These are phyloP conservation scores for Berkeleyomyces basicola DNA, from an alignment of 2,329 filamentous ascomycete species.

Conservation along the genomic window DNA sequence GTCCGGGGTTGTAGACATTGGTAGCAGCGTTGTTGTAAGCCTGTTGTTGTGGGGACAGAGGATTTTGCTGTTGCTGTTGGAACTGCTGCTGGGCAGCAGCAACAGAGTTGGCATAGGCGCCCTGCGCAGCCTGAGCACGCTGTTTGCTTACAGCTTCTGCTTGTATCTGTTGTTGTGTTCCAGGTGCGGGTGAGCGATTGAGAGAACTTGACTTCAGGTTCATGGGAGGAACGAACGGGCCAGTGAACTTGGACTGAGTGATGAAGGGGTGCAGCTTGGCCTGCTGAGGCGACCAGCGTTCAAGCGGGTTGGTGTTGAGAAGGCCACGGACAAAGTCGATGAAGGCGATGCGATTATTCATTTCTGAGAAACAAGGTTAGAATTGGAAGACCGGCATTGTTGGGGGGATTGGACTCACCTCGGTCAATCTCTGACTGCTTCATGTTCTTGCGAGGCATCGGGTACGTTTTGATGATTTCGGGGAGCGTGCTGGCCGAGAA, in stretches of 20 bases:
- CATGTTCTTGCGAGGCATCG: conserved; percentile 99
- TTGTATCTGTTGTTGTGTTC: conserved; percentile 89
- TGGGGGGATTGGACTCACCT: conserved; percentile 39
- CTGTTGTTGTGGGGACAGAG: conserved; percentile 18
- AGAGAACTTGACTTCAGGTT: conserved; percentile 77
- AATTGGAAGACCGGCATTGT: background rate
- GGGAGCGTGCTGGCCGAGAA: conserved; percentile 88
- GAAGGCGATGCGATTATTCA: conserved; percentile 93
- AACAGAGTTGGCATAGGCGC: conserved; percentile 49
- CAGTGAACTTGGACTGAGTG: conserved; percentile 92
- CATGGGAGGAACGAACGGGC: conserved; percentile 92
- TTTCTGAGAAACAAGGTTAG: conserved; percentile 44
- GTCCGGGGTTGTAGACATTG: conserved; percentile 17
- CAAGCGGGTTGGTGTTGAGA: conserved; percentile 84
- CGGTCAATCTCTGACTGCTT: conserved; percentile 90
- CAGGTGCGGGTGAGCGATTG: conserved; percentile 76
- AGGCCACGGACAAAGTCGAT: conserved; percentile 95
- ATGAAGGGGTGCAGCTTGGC: conserved; percentile 97
- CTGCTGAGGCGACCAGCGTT: conserved; percentile 95
- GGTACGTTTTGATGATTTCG: conserved; percentile 94
- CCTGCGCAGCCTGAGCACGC: conserved; percentile 53
- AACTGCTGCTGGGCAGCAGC: conserved; percentile 21
- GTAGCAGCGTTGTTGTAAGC: conserved; percentile 32
- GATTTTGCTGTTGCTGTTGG: conserved; percentile 8
- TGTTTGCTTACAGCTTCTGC: conserved; percentile 90